Evolutionary conservation across 1,284 basidiomycete species (phyloP), one percentile per base, ranked within the genome.

Genomic region (Puccinia triticina): DNA sequence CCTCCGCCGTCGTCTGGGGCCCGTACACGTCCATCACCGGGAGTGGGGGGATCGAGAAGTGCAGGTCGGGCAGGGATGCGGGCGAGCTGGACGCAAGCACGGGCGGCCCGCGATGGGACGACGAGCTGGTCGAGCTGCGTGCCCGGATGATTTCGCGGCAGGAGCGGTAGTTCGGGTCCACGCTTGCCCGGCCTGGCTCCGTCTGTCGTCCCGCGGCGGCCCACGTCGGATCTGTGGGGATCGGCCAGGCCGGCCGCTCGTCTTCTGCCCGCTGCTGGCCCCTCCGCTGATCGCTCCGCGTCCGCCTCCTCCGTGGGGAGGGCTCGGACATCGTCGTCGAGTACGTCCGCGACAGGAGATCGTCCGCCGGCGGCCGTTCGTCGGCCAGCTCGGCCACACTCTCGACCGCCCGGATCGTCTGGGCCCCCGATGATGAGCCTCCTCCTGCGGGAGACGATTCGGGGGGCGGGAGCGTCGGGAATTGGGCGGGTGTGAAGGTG

Each of bases 71-170:
- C 5, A 71, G 46, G 16, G 69, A 71, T 37, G 69, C 23, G 10
- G 43, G 69, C 14, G 66, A 69, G 66, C 37, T 43, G 37, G 66
- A n/a, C n/a, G n/a, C n/a, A n/a, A n/a, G 18, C 1, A 23, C 12
- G 29, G 34, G 16, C 16, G 26, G 26, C 18, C 3, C 43, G 1
- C 5, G 48, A 29, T 46, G 26, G 43, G 69, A 50, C 10, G 40
- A 50, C 10, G 40, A 50, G 69, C 12, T 43, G 0, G 72, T 74
- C 26, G 72, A 74, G 21, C 46, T 55, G 34, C 72, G 46, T 8
- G 72, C 72, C 32, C 72, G 46, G 50, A 74, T 74, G 48, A 74
- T 74, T 32, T 55, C 72, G 3, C 50, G 72, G n/a, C 53, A 74
- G 12, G 72, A 74, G 23, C 72, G 72, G 50, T 74, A 74, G 32